phyloP scores from a whole-genome alignment of 371 early-diverging fungal species.

The Batrachochytrium dendrobatidis region DNA sequence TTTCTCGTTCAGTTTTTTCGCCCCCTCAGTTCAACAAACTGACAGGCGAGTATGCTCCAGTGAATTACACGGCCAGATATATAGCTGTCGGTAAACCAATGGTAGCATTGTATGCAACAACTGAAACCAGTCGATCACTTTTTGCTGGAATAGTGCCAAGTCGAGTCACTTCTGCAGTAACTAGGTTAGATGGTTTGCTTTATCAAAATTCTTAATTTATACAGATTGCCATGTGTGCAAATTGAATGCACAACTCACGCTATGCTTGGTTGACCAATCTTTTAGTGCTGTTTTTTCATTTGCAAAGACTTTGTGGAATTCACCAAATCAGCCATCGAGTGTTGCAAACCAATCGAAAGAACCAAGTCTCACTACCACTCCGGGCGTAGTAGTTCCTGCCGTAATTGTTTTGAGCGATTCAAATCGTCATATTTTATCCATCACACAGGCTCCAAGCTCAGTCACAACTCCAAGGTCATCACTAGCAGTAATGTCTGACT shows the following conservation, averaged over 20 bases:
- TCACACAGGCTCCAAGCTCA: constrained; percentile 3
- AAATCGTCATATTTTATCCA: constrained; percentile 6
- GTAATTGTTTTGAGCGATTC: constrained; percentile 11
- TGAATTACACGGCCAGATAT: constrained; percentile 7
- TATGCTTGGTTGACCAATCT: background rate
- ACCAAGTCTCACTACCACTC: constrained; percentile 2
- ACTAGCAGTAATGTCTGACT: constrained; percentile 15
- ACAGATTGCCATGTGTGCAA: too few species aligned
- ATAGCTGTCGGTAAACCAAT: constrained; percentile 17
- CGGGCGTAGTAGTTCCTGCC: constrained; percentile 4
- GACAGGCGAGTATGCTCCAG: background rate
- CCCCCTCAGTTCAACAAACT: constrained; percentile 12
- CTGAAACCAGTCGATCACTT: constrained; percentile 9
- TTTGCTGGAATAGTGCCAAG: constrained; percentile 6
- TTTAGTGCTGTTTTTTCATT: constrained; percentile 12
- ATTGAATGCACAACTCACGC: background rate
- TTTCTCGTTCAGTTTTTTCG: background rate
- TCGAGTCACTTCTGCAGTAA: constrained; percentile 9
- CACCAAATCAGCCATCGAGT: too few species aligned
- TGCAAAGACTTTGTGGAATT: constrained; percentile 12
- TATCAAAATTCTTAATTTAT: too few species aligned
- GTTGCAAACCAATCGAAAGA: too few species aligned
- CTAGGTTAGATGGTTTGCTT: background rate
- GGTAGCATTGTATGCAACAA: constrained; percentile 16
- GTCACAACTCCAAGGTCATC: background rate